Evolutionary conservation across 2,329 filamentous ascomycete genomes (phyloP).

Genomic region (Penicillium palitans): DNA sequence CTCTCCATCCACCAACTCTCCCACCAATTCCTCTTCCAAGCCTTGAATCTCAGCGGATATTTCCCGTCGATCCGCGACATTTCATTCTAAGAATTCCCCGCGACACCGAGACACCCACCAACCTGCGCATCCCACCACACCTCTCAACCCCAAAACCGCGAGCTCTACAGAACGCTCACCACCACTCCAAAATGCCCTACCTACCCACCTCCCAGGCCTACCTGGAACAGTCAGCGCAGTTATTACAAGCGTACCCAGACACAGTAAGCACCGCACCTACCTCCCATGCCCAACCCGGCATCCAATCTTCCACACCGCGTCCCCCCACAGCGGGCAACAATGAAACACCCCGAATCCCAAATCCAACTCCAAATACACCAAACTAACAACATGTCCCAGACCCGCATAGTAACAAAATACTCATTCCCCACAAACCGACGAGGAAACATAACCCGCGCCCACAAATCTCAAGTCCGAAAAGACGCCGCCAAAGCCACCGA

Average conservation of each 20-base stretch:
- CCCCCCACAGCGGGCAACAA: constrained; percentile 3
- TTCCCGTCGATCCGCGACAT: not conserved
- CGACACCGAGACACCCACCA: not conserved
- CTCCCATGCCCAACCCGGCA: too few species aligned
- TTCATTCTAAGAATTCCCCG: not conserved
- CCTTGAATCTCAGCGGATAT: not conserved
- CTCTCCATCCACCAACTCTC: constrained; percentile 12
- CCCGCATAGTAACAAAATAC: constrained; percentile 91
- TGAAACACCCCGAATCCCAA: not conserved
- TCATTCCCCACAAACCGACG: constrained; percentile 54
- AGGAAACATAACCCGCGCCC: constrained; percentile 29
- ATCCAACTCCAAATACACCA: not conserved
- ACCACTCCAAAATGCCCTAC: constrained; percentile 65
- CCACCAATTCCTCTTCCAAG: constrained; percentile 1
- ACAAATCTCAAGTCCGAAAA: constrained; percentile 35
- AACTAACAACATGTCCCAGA: constrained; percentile 53
- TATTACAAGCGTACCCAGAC: constrained; percentile 81
- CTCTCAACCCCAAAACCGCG: not conserved
- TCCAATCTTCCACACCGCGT: not conserved
- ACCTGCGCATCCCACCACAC: not conserved
- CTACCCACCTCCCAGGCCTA: constrained; percentile 83
- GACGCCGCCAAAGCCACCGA: constrained; percentile 17
- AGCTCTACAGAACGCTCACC: constrained; percentile 19
- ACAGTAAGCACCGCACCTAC: constrained; percentile 59
- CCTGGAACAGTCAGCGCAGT: constrained; percentile 81